Conservation (phyloP, 1,284 basidiomycete genomes). For the Irpex lacteus region DNA sequence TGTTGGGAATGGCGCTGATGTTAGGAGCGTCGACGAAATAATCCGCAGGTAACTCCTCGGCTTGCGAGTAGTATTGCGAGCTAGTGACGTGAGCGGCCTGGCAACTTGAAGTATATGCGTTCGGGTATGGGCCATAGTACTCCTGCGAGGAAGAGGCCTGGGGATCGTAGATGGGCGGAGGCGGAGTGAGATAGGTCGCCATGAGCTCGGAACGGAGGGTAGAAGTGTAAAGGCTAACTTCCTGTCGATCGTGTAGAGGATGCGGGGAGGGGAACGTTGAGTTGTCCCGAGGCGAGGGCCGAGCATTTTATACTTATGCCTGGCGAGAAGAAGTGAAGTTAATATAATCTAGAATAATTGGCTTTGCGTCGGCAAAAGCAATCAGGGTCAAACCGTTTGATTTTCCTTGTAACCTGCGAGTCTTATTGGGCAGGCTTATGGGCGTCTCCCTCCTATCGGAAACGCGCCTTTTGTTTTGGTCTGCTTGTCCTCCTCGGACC, state of each 20-base stretch:
- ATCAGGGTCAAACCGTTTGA: neutral
- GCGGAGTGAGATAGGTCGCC: conserved; percentile 5
- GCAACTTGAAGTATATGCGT: neutral
- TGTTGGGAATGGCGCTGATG: conserved; percentile 5
- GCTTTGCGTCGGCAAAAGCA: neutral
- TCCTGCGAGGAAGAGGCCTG: neutral
- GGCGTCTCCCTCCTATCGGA: neutral
- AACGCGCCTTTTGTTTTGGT: neutral
- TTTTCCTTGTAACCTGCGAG: neutral
- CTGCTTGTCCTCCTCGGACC: neutral
- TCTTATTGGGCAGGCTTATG: neutral
- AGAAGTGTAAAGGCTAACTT: conserved; percentile 6
- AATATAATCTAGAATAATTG: neutral
- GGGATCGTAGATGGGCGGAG: conserved; percentile 7
- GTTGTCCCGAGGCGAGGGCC: neutral
- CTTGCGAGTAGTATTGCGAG: conserved; percentile 5
- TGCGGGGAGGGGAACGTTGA: conserved; percentile 2
- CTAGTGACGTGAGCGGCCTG: neutral
- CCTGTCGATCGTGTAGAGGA: conserved; percentile 6
- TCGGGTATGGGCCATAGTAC: conserved; percentile 3
- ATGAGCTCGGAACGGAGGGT: conserved; percentile 7
- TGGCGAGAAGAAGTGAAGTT: neutral
- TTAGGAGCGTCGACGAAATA: conserved; percentile 4
- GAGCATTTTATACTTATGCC: conserved; percentile 1
- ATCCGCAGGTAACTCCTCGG: neutral